Conservation (phyloP, 225 moss, liverwort and hornwort genomes). For the Bryum argenteum region DNA sequence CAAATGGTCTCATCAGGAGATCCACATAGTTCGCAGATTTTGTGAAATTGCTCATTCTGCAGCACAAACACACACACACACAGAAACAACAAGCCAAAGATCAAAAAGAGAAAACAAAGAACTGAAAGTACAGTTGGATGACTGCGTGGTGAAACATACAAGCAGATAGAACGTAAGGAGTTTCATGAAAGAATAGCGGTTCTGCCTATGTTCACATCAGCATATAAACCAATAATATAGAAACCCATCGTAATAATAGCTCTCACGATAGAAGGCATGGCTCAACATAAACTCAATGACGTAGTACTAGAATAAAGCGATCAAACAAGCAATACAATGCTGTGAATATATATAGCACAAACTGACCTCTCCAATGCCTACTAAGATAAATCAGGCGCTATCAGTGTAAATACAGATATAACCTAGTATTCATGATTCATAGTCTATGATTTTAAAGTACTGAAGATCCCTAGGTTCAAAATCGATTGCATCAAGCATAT, state of each 20-base stretch:
- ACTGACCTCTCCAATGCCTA: background rate
- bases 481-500: conserved; percentile 33
- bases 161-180: background rate
- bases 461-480: conserved; percentile 11
- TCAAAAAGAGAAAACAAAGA: conserved; percentile 20
- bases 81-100: conserved; percentile 8
- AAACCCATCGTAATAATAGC: background rate
- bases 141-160: background rate
- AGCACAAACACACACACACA: conserved; percentile 31
- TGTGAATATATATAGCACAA: background rate
- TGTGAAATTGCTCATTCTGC: conserved; percentile 83
- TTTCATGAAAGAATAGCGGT: conserved; percentile 4
- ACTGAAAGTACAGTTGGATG: background rate
- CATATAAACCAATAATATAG: background rate
- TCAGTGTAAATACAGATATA: background rate
- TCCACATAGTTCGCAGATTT: conserved; percentile 91
- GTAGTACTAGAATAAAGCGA: conserved; percentile 1
- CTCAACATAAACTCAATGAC: background rate
- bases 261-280: background rate
- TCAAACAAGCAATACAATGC: conserved; percentile 10
- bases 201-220: conserved; percentile 9
- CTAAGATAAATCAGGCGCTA: background rate
- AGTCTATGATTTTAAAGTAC: background rate
- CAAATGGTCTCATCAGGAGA: conserved; percentile 84
- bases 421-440: conserved; percentile 6